Conservation (phyloP, 306 rosid genomes). For the Crotalaria pallida region DNA sequence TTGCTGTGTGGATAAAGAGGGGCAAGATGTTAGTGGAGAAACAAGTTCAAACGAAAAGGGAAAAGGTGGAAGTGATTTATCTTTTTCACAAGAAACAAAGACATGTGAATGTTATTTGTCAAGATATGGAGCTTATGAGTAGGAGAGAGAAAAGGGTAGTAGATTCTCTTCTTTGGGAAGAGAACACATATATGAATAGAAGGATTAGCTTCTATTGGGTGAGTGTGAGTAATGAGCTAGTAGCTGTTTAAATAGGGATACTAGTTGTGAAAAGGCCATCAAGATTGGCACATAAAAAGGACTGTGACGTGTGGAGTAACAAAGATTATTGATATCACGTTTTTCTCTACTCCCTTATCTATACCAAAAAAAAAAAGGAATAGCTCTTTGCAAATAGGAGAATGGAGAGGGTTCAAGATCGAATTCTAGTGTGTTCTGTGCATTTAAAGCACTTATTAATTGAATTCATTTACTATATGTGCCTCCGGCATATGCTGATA, state of each 20-base stretch:
- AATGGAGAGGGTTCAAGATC: too few relatives aligned
- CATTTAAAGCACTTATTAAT: constrained; percentile 15
- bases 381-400: not conserved
- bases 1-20: constrained; percentile 43
- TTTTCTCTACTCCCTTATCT: not conserved
- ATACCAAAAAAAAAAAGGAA: not conserved
- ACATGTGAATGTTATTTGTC: constrained; percentile 90
- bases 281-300: not conserved
- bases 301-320: not conserved
- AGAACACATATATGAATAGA: not conserved
- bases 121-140: constrained; percentile 46
- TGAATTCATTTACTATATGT: constrained; percentile 11
- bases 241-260: constrained; percentile 19
- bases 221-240: not conserved
- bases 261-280: not conserved
- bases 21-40: constrained; percentile 39
- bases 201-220: constrained; percentile 11
- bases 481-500: constrained; percentile 2
- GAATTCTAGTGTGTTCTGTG: not conserved
- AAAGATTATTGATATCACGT: constrained; percentile 11
- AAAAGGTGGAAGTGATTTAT: constrained; percentile 36
- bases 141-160: constrained; percentile 54
- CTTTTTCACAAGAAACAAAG: constrained; percentile 59
- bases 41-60: constrained; percentile 40
- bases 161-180: constrained; percentile 26